Base-by-base conservation (phyloP, 345 rosid species). In the Gossypioides kirkii region DNA sequence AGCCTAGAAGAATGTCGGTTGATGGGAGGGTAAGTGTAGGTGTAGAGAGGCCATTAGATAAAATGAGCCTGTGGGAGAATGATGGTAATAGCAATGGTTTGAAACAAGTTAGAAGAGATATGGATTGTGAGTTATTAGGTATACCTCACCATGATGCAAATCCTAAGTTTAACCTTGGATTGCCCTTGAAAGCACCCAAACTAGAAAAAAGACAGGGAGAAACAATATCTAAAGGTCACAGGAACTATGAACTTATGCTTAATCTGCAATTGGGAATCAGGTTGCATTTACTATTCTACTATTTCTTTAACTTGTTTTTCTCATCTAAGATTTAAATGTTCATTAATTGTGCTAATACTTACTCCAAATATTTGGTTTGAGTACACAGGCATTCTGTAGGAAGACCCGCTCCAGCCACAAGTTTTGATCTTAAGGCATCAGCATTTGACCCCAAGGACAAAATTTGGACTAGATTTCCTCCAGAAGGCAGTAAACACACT, bases 391-490 rank as follows among this genome's bases (percentile, higher is more conserved):
- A 94, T 81, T 89, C 98, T 6, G 97, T 92, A 0, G 97, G 97
- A 77, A 84, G 93, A 74, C 91, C 93, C 62, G 91, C 89, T 67
- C 97, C 96, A 54, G 83, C 76, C 8, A 86, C 82, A 63, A 81
- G 92, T 23, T 89, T 92, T 28, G 98, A 94, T 77, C 82, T 94
- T 22, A 94, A 87, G 80, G 83, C 97, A 41, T 90, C 98, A 46
- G 97, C 97, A 53, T 94, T 94, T 75, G 97, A 92, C 74, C 97
- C 96, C 4, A 92, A 87, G 80, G 93, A 94, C 72, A 94, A 92
- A 82, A 74, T 94, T 64, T 94, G 98, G 98, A 92, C 97, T 16
- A 88, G 88, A 78, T 94, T 90, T 80, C 97, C 97, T 8, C 85
- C 95, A 0, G 98, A 92, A 80, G 98, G 98, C 76, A 85, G 88